phyloP scores from a whole-genome alignment of 345 rosid genomes.

The Iberis pinnata region DNA sequence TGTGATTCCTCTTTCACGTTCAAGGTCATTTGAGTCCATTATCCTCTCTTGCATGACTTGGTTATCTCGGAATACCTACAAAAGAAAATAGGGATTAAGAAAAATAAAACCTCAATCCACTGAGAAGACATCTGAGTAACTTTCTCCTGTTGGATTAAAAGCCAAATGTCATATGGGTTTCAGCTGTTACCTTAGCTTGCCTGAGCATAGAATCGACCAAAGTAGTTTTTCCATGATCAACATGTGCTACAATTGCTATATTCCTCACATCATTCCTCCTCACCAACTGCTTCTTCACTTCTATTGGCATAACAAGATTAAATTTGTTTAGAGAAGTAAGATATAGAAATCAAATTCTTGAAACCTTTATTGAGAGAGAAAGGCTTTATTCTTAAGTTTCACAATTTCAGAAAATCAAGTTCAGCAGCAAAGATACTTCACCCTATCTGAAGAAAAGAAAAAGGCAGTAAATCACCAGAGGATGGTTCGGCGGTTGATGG shows the following conservation, averaged over 20 bases:
- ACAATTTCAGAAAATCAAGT: conserved; percentile 18
- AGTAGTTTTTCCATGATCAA: conserved; percentile 97
- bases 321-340: conserved; percentile 1
- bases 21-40: conserved; percentile 97
- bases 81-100: too few species aligned
- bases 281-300: conserved; percentile 64
- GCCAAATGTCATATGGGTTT: background rate
- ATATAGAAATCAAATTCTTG: too few species aligned
- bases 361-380: too few species aligned
- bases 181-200: conserved; percentile 68
- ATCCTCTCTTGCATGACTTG: conserved; percentile 84
- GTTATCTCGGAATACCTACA: conserved; percentile 92
- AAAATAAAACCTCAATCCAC: background rate
- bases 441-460: background rate
- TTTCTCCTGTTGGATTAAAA: too few species aligned
- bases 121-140: background rate
- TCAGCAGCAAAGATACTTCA: conserved; percentile 2
- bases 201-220: conserved; percentile 93
- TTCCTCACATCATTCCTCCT: conserved; percentile 81
- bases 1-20: conserved; percentile 95
- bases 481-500: conserved; percentile 44
- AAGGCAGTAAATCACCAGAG: conserved; percentile 37
- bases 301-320: conserved; percentile 33
- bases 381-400: too few species aligned
- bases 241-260: conserved; percentile 94